Evolutionary conservation across 192 early-diverging fungal genomes (phyloP), one percentile per base, ranked within the genome.

Genomic region (Linnemannia zychae): DNA sequence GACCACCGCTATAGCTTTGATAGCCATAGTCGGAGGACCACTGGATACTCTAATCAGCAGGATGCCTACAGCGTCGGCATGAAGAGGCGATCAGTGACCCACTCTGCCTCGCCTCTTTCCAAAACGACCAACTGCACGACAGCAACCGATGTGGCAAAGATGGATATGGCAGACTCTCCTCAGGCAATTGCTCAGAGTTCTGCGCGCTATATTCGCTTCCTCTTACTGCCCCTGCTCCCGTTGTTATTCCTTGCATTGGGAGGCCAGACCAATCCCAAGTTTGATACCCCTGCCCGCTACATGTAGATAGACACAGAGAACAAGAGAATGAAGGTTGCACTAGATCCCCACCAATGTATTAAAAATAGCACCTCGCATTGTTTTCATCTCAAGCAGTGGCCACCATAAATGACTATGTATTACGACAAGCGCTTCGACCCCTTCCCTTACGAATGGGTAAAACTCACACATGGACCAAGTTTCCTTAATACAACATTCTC

Each of bases 251-350:
- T 84, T 60, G 81, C 81, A 24, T 44, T 84, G 53, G 71, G 76
- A 17, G 81, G 76, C 3, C 81, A 84, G 52, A 77, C 75, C 9
- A 78, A 76, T 16, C 40, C 71, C n/a, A 84, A 74, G 15, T 84
- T 84, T 71, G 76, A 84, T 38, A 74, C 76, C 28, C 76, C 81
- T 17, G 76, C 81, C 13, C 73, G 74, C 37, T 84, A 84, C 37
- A 49, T 46, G 38, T 69, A 69, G 67, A 40, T 69, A 69, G 38
- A 36, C 4, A 37, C 31, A 50, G 2, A 38, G 1, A 46, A 5
- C 18, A 46, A 72, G 7, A 33, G 69, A 57, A 52, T n/a, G 20
- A 78, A 38, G 24, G 57, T 63, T 31, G 57, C 57, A 63, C 57
- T 63, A 63, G 57, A 63, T 63, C 28, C 28, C 24, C 28, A 31